These are phyloP conservation scores for Vitis amurensis DNA, from an alignment of 164 flowering plant genomes.

Conservation along the genomic window DNA sequence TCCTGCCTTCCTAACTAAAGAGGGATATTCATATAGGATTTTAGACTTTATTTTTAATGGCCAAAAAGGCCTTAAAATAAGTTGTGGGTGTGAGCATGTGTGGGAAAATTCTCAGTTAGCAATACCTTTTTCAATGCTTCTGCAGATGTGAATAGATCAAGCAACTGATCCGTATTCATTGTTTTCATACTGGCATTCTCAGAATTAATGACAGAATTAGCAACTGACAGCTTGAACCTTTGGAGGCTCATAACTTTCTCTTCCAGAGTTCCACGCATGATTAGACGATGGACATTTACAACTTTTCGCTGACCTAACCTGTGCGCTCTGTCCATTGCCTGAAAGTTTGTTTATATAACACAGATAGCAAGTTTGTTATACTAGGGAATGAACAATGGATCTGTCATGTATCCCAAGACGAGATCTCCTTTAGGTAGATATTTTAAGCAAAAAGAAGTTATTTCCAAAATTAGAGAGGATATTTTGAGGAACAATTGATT, in stretches of 20 bases:
- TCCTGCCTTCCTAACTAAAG: too few species aligned
- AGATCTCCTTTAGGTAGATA: too few species aligned
- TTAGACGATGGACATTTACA: constrained; percentile 97
- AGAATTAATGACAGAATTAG: constrained; percentile 90
- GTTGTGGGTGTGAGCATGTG: too few species aligned
- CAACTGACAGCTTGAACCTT: constrained; percentile 86
- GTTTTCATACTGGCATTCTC: constrained; percentile 96
- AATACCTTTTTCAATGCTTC: constrained; percentile 68
- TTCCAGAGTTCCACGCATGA: constrained; percentile 97
- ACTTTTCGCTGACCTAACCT: constrained; percentile 90
- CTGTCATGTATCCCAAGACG: too few species aligned
- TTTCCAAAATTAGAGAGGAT: too few species aligned
- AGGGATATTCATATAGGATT: too few species aligned
- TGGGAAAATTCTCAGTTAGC: background rate
- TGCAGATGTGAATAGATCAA: constrained; percentile 91
- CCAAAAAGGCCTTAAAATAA: too few species aligned
- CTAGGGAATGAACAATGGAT: too few species aligned
- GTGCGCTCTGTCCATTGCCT: constrained; percentile 99
- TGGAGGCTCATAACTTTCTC: constrained; percentile 99
- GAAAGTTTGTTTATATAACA: constrained; percentile 16
- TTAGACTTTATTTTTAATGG: too few species aligned
- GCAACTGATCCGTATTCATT: constrained; percentile 97
- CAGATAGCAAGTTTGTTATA: background rate
- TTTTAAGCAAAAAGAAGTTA: too few species aligned
- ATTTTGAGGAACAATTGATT: too few species aligned